Percentiles rank a stretch among this genome's conserved stretches.
phyloP scores from a whole-genome alignment of 1,284 basidiomycete species.

The Trametes versicolor region DNA sequence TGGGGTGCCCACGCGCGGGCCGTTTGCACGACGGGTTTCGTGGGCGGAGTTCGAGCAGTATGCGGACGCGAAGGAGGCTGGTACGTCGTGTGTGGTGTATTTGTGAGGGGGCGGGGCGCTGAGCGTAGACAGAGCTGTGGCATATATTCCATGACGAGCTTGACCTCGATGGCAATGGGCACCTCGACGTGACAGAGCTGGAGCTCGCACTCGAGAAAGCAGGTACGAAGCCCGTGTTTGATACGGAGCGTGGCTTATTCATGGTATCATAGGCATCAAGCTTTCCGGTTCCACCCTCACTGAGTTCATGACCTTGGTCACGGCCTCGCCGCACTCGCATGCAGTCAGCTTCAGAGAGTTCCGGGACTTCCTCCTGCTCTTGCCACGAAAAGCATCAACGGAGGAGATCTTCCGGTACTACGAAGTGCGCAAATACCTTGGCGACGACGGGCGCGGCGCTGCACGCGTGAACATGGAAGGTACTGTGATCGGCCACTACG shows the following conservation, averaged over 20 bases:
- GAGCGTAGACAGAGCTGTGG: slow-evolving; percentile 77
- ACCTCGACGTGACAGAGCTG: slow-evolving; percentile 80
- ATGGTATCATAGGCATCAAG: slow-evolving; percentile 64
- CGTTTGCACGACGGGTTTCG: slow-evolving; percentile 60
- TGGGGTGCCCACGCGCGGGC: slow-evolving; percentile 58
- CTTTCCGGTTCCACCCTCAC: slow-evolving; percentile 72
- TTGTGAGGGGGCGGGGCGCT: slow-evolving; percentile 30
- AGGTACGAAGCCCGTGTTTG: slow-evolving; percentile 56
- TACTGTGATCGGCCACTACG: slow-evolving; percentile 46
- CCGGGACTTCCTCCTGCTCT: slow-evolving; percentile 87
- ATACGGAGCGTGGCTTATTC: slow-evolving; percentile 9
- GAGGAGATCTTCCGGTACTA: slow-evolving; percentile 91
- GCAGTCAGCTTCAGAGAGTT: slow-evolving; percentile 89
- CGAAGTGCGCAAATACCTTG: slow-evolving; percentile 78
- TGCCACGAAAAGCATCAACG: slow-evolving; percentile 84
- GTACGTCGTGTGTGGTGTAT: slow-evolving; percentile 52
- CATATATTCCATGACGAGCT: slow-evolving; percentile 88
- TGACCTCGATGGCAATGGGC: slow-evolving; percentile 88
- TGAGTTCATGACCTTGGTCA: slow-evolving; percentile 85
- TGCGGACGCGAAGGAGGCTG: slow-evolving; percentile 80
- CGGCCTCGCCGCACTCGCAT: slow-evolving; percentile 71
- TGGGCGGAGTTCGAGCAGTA: slow-evolving; percentile 87
- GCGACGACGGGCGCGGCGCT: slow-evolving; percentile 80
- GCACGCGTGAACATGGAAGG: slow-evolving; percentile 91
- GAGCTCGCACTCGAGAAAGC: slow-evolving; percentile 74